phyloP scores from a whole-genome alignment of 208 protist genomes.

The Leishmania lainsoni region DNA sequence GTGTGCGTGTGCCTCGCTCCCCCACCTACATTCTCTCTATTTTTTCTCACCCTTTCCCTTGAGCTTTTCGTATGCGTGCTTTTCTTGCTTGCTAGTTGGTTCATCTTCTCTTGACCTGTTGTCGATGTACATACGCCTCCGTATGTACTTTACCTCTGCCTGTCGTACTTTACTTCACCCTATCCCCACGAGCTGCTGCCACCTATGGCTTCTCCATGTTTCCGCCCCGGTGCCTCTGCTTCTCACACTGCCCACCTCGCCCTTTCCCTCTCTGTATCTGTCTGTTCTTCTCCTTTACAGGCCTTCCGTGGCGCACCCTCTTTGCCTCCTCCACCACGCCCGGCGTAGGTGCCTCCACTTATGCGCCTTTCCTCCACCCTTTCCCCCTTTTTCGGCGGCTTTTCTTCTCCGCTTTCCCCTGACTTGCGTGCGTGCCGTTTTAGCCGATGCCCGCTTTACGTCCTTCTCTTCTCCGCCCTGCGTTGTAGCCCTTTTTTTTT shows the following conservation, averaged over 20 bases:
- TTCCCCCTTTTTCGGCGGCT: neutral
- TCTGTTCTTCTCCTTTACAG: neutral
- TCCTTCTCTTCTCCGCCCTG: no score
- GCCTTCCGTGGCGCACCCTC: no score
- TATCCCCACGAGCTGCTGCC: neutral
- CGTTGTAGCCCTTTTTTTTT: no score
- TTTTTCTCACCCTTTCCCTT: conserved; percentile 2
- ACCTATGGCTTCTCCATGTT: no score
- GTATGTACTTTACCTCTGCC: neutral
- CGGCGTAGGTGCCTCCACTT: no score
- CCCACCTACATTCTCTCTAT: conserved; percentile 1
- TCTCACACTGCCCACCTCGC: neutral
- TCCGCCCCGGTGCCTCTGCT: no score
- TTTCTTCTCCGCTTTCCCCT: no score
- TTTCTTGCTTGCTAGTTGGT: neutral
- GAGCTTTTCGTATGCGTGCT: neutral
- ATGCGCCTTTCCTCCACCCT: neutral
- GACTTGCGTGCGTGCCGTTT: no score
- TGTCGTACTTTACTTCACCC: neutral
- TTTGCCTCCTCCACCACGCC: no score
- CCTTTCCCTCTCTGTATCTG: neutral
- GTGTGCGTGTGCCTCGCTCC: neutral
- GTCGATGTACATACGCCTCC: neutral
- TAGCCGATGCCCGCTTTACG: no score
- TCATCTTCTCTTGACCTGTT: conserved; percentile 3